These are phyloP conservation scores for Colletotrichum sp. DNA, from an alignment of 2,329 filamentous ascomycete species.

Conservation along the genomic window DNA sequence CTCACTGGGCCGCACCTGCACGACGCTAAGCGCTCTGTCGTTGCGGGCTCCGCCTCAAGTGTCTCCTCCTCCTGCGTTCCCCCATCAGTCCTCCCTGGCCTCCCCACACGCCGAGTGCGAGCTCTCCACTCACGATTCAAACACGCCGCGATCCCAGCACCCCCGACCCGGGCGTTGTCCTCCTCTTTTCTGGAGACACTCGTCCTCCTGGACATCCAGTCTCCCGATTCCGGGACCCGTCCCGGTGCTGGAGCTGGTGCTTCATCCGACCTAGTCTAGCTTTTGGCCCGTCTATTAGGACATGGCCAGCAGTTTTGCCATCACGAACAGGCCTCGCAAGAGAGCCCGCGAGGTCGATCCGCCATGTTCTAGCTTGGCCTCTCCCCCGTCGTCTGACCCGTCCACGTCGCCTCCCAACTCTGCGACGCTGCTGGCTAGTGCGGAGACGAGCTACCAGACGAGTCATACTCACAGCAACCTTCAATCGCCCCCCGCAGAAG, in stretches of 20 bases:
- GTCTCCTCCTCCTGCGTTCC: background rate
- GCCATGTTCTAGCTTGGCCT: background rate
- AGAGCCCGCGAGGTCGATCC: background rate
- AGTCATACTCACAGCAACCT: background rate
- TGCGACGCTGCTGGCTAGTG: background rate
- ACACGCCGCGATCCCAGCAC: background rate
- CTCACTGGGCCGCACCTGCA: constrained; percentile 4
- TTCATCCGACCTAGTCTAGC: background rate
- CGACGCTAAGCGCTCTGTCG: background rate
- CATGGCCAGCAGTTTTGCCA: background rate
- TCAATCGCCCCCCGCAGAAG: background rate
- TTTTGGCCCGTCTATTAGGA: background rate
- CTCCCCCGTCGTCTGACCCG: background rate
- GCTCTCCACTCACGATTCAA: background rate
- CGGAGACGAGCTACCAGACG: background rate
- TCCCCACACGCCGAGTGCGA: background rate
- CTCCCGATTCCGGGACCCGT: background rate
- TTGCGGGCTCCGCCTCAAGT: background rate
- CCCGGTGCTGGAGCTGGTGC: background rate
- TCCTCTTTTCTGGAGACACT: background rate
- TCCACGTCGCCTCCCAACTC: background rate
- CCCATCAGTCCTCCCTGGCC: background rate
- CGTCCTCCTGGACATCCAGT: background rate
- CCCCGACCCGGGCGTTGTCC: background rate
- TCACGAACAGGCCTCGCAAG: background rate